phyloP scores from a whole-genome alignment of 768 basidiomycete genomes.

The Naganishia vishniacii region DNA sequence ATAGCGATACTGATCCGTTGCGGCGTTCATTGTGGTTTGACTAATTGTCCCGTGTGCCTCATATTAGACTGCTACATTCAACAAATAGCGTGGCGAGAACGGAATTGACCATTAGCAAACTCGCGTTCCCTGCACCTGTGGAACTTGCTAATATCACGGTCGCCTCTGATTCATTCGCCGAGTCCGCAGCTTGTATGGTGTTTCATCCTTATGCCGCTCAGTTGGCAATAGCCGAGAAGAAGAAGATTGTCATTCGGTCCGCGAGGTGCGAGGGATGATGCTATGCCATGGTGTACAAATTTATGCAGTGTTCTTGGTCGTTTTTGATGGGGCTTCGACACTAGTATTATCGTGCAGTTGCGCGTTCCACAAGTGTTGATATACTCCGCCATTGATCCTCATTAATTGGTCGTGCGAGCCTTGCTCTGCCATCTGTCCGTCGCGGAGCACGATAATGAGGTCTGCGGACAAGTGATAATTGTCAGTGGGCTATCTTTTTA shows the following conservation, averaged over 20 bases:
- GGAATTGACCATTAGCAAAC: conserved; percentile 15
- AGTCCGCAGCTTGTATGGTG: conserved; percentile 17
- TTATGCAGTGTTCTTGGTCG: background rate
- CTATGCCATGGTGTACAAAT: background rate
- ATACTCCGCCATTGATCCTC: conserved; percentile 54
- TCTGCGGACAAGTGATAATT: conserved; percentile 53
- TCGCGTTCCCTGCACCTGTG: conserved; percentile 19
- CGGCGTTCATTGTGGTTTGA: too few species aligned
- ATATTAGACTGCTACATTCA: conserved; percentile 7
- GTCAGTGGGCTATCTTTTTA: background rate
- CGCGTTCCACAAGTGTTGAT: conserved; percentile 48
- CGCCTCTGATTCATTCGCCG: background rate
- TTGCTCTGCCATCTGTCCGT: conserved; percentile 85
- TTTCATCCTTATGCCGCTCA: conserved; percentile 17
- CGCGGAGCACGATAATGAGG: conserved; percentile 83
- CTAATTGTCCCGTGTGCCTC: too few species aligned
- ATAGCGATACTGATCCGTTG: too few species aligned
- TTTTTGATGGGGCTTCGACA: background rate
- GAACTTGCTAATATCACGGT: conserved; percentile 9
- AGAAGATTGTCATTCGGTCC: conserved; percentile 10
- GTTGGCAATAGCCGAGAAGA: conserved; percentile 17
- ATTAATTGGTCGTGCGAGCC: conserved; percentile 87
- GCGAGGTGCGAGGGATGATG: background rate
- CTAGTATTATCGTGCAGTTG: conserved; percentile 35
- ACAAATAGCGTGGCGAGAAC: background rate